Evolutionary conservation across 805 yeast species (phyloP).

Genomic region (Candida takata): DNA sequence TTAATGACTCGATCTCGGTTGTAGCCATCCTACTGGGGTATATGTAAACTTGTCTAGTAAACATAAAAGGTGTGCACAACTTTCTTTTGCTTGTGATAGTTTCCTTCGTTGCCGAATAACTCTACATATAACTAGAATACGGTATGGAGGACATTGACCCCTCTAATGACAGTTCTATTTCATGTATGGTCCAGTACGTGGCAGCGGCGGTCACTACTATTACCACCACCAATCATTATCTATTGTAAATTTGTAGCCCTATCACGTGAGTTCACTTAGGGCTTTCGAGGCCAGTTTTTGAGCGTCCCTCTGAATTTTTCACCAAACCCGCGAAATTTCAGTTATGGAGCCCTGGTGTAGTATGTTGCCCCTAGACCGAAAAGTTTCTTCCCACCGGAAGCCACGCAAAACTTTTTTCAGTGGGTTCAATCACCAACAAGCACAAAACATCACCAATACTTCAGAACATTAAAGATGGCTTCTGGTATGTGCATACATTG

Average conservation of each 20-base stretch:
- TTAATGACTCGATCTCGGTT: slow-evolving; percentile 1
- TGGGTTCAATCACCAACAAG: slow-evolving; percentile 6
- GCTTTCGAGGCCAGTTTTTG: too few species aligned
- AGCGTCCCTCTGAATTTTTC: background rate
- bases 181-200: too few species aligned
- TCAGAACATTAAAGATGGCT: slow-evolving; percentile 22
- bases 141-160: too few species aligned
- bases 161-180: too few species aligned
- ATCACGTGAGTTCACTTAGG: slow-evolving; percentile 5
- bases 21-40: background rate
- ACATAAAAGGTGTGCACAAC: too few species aligned
- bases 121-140: too few species aligned
- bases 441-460: slow-evolving; percentile 7
- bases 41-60: too few species aligned
- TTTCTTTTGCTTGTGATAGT: too few species aligned
- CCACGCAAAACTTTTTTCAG: slow-evolving; percentile 24
- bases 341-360: slow-evolving; percentile 4
- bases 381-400: slow-evolving; percentile 3
- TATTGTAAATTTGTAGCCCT: background rate
- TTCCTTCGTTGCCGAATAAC: too few species aligned
- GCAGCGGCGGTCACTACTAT: too few species aligned
- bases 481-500: slow-evolving; percentile 20
- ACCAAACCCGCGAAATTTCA: background rate
- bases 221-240: too few species aligned
- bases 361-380: slow-evolving; percentile 6